Base-by-base conservation (phyloP, 495 filamentous ascomycete genomes). In the Xylaria grammica region DNA sequence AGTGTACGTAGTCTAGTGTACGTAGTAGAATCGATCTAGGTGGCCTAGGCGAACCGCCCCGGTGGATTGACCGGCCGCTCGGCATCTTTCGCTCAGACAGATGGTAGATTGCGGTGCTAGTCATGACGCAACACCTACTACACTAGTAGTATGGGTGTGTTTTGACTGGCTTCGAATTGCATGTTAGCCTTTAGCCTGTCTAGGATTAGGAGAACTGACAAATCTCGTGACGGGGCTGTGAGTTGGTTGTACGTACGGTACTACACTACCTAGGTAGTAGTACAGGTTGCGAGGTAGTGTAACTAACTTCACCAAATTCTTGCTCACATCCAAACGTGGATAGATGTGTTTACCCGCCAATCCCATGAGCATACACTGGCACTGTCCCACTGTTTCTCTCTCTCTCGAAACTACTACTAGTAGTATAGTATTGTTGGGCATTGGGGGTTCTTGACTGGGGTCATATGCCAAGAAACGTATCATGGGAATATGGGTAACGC, bases 41-140 rank as follows among this genome's bases (percentile, higher is more conserved):
- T 42, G 40, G n/a, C 24, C 30, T 17, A 30, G 53, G 53, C 53
- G 34, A 56, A 36, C 27, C 54, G 54, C 54, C 26, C 54, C 45
- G 52, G 62, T 50, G 32, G 20, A 50, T 50, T 20, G n/a, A 22
- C 15, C 13, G 34, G 32, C 58, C 58, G 62, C 40, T 57, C 42
- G 52, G 60, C 50, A 45, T 36, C 26, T 17, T 63, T 34, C 38
- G 38, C 38, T 19, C 26, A 9, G 24, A 13, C 5, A 45, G 36
- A 44, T 40, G 17, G 46, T 10, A 44, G 30, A 55, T 50, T 20
- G 53, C 61, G 38, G 51, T 32, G 61, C 61, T 57, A 65, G 42
- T 49, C 53, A 65, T 65, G 62, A 65, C 62, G 62, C 62, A 57
- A 48, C 38, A 38, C 48, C 50, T 24, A 36, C 48, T 19, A 50